Evolutionary conservation across 139 green algal species (phyloP), one percentile per base, ranked within the genome.

Genomic region (Tetradesmus obliquus): DNA sequence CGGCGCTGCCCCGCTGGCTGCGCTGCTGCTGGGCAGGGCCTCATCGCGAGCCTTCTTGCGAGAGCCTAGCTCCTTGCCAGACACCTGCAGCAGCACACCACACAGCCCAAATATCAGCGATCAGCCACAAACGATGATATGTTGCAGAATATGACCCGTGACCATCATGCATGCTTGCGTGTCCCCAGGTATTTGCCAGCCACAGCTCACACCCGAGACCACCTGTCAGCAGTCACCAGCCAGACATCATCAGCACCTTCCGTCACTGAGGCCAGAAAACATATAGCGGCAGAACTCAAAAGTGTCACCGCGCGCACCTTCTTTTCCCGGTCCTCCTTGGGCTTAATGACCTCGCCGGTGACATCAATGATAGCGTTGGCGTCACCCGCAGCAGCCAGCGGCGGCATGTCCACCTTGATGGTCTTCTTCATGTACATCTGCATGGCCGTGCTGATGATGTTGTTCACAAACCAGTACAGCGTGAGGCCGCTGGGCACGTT

Each of bases 381-480:
- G 55, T 8, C 24, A 8, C 24, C 90, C 9, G 82, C 82, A 45
- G 69, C 66, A 51, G 72, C 86, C 54, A 62, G 45, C 24, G 87
- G 51, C 58, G 76, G 66, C 82, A 86, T 17, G 20, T 88, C 82
- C 45, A 84, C 87, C 92, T 94, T 94, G 82, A 94, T 93, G 74
- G 92, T 94, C 20, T 92, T 90, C 90, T 95, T 96, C 80, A 96
- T 93, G 92, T 96, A 96, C 5, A 95, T 81, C 87, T 98, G 97
- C 93, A 99, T 97, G 55, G 91, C 97, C 5, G 98, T 99, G 85
- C 94, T 98, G 60, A 99, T 93, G 32, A 99, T 90, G 95, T 99
- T 99, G 97, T 99, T 99, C 54, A 96, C 95, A 82, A 99, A 99
- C 98, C 98, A 99, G 96, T 99, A 99, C 10, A 99, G 95, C 0